Percentiles rank a stretch among this genome's conserved stretches.
These are phyloP conservation scores for Xylaria longipes DNA, from an alignment of 495 filamentous ascomycete genomes.

Conservation along the genomic window DNA sequence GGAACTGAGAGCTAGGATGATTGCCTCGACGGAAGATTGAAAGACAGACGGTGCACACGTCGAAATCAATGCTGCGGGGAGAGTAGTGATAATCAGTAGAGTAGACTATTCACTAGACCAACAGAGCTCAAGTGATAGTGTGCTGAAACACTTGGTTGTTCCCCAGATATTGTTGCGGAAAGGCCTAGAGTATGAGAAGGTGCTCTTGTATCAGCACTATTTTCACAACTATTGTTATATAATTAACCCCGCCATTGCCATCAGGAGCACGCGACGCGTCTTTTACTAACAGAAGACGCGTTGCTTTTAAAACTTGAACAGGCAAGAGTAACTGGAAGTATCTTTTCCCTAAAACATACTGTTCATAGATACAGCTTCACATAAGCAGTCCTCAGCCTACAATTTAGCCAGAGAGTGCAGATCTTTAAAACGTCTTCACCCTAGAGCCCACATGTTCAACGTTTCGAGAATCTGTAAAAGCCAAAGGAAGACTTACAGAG, in stretches of 20 bases:
- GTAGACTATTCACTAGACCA: neutral
- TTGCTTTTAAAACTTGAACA: neutral
- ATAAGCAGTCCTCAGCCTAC: neutral
- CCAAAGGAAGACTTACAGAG: neutral
- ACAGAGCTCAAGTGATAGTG: neutral
- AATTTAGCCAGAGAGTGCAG: neutral
- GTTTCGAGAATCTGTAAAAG: neutral
- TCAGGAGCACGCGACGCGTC: neutral
- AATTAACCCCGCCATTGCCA: neutral
- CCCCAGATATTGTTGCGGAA: neutral
- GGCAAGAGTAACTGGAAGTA: constrained; percentile 1
- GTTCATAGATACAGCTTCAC: neutral
- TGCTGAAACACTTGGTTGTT: neutral
- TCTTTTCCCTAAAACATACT: neutral
- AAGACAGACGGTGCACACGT: neutral
- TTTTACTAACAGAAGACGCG: neutral
- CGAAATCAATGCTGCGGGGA: neutral
- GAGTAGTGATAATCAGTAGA: neutral
- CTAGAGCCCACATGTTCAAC: neutral
- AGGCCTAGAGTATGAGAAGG: neutral
- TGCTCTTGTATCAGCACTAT: neutral
- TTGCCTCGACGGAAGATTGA: neutral
- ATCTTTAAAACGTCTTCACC: neutral
- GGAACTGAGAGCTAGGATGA: neutral
- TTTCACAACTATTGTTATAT: neutral